phyloP scores from a whole-genome alignment of 345 rosid species.

The Populus nigra region DNA sequence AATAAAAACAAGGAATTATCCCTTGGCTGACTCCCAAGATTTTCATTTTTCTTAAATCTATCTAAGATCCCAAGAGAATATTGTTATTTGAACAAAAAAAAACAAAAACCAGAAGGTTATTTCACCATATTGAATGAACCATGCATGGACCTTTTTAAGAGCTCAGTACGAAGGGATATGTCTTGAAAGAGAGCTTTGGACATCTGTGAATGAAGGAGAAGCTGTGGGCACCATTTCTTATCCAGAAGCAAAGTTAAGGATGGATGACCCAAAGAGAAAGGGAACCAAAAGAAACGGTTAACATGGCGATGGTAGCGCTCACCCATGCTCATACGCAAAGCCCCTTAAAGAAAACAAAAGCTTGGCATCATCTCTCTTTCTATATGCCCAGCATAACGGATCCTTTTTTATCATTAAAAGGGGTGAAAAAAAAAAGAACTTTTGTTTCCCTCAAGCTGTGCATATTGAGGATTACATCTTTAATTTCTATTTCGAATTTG shows the following conservation, averaged over 20 bases:
- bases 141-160: not conserved
- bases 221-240: not conserved
- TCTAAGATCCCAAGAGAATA: not conserved
- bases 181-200: not conserved
- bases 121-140: not conserved
- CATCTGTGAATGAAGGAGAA: not conserved
- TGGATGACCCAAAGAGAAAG: conserved; percentile 1
- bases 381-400: conserved; percentile 6
- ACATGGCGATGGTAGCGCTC: conserved; percentile 3
- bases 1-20: not conserved
- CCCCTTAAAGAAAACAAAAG: conserved; percentile 5
- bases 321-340: not conserved
- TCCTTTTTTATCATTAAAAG: conserved; percentile 8
- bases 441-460: not conserved
- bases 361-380: conserved; percentile 2
- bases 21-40: not conserved
- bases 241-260: not conserved
- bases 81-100: not conserved
- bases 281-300: conserved; percentile 6
- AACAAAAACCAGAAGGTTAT: not conserved
- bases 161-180: not conserved
- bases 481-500: no score
- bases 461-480: not conserved
- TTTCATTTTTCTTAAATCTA: no score
- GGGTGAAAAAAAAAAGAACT: not conserved